These are phyloP conservation scores for Beta corolliflora DNA, from an alignment of 179 eudicot genomes.

Conservation along the genomic window DNA sequence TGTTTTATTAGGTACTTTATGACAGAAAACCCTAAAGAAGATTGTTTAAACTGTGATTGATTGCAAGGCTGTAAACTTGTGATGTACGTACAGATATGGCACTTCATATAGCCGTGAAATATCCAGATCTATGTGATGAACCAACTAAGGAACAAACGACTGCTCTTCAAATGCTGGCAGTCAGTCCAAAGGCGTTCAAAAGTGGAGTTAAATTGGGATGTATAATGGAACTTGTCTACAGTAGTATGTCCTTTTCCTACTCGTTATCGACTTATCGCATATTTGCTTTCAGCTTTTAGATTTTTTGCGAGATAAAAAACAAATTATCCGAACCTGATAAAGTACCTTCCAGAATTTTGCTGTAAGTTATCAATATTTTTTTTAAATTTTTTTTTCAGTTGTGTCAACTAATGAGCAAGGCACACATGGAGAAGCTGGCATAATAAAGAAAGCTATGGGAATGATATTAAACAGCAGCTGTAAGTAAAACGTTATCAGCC, in stretches of 20 bases:
- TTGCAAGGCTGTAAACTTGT: too few relatives aligned
- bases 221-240: slow-evolving; percentile 10
- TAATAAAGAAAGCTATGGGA: neutral
- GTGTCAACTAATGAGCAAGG: neutral
- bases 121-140: neutral
- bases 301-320: too few relatives aligned
- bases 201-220: slow-evolving; percentile 15
- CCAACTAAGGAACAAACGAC: slow-evolving; percentile 5
- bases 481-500: too few relatives aligned
- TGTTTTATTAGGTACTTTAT: too few relatives aligned
- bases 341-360: too few relatives aligned
- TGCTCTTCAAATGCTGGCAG: slow-evolving; percentile 26
- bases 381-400: neutral
- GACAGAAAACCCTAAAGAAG: too few relatives aligned
- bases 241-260: neutral
- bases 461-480: too few relatives aligned
- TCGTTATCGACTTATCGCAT: neutral
- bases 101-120: slow-evolving; percentile 14
- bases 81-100: slow-evolving; percentile 15
- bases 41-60: too few relatives aligned
- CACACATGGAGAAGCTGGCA: neutral
- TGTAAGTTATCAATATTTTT: neutral
- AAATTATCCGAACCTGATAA: too few relatives aligned
- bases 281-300: too few relatives aligned
- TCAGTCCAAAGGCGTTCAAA: slow-evolving; percentile 17